Conservation (phyloP, 1,139 yeast species). For the Zygoascus sp. region DNA sequence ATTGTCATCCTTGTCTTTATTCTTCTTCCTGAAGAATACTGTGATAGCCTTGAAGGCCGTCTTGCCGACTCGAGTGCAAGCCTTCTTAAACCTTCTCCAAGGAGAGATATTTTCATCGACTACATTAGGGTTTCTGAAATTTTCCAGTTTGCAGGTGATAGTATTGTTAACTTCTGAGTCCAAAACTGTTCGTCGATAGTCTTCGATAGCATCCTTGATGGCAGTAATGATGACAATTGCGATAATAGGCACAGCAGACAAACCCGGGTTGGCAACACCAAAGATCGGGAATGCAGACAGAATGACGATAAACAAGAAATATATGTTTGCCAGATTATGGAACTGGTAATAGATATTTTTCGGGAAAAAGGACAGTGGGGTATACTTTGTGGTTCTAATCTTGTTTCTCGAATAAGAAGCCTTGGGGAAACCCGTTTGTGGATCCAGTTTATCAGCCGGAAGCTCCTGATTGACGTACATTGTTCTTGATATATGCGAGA, state of each 20-base stretch:
- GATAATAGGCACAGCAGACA: slow-evolving; percentile 90
- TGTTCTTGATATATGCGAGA: slow-evolving; percentile 18
- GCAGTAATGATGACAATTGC: slow-evolving; percentile 90
- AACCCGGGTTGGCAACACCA: slow-evolving; percentile 87
- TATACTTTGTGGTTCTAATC: slow-evolving; percentile 88
- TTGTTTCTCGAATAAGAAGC: slow-evolving; percentile 67
- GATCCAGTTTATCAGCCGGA: slow-evolving; percentile 58
- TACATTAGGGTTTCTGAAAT: slow-evolving; percentile 70
- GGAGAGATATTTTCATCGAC: slow-evolving; percentile 55
- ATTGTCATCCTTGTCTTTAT: slow-evolving; percentile 9
- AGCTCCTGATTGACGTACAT: slow-evolving; percentile 50
- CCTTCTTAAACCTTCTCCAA: slow-evolving; percentile 67
- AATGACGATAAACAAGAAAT: slow-evolving; percentile 72
- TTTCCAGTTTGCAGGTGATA: slow-evolving; percentile 67
- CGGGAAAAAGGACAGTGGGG: slow-evolving; percentile 83
- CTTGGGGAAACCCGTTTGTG: slow-evolving; percentile 41
- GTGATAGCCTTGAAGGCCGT: background rate
- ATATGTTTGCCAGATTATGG: slow-evolving; percentile 78
- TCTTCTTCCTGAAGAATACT: slow-evolving; percentile 12
- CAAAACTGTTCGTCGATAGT: slow-evolving; percentile 72
- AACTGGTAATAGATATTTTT: slow-evolving; percentile 74
- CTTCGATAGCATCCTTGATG: slow-evolving; percentile 90
- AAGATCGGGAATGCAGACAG: slow-evolving; percentile 71
- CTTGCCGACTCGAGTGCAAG: slow-evolving; percentile 16
- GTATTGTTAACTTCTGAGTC: slow-evolving; percentile 88